A percentile compares a stretch with the other conserved stretches of the same genome.
phyloP scores from a whole-genome alignment of 2,329 filamentous ascomycete species.

The Penicillium sp. region DNA sequence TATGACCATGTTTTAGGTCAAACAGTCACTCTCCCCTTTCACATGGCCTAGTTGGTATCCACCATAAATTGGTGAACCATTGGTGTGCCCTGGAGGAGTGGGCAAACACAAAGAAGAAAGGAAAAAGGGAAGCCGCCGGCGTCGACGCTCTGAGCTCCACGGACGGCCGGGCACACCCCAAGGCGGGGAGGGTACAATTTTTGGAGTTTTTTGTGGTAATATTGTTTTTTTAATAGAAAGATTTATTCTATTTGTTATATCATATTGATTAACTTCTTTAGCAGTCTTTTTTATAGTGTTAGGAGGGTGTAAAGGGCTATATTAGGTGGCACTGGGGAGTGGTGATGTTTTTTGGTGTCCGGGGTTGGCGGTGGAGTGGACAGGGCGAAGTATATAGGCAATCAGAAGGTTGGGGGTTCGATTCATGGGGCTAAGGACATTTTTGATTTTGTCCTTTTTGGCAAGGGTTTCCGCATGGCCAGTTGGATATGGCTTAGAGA shows the following conservation, averaged over 20 bases:
- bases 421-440: neutral
- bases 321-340: too few species aligned
- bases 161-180: neutral
- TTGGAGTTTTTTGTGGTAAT: too few species aligned
- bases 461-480: too few species aligned
- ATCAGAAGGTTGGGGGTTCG: neutral
- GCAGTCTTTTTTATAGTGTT: too few species aligned
- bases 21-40: neutral
- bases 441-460: neutral
- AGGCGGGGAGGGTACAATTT: neutral
- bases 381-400: neutral
- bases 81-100: neutral
- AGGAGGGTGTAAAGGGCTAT: too few species aligned
- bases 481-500: neutral
- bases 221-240: too few species aligned
- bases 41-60: neutral
- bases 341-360: neutral
- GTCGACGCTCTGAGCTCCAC: too few species aligned
- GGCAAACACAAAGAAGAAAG: too few species aligned
- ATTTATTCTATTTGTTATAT: too few species aligned
- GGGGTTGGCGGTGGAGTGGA: neutral
- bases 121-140: too few species aligned
- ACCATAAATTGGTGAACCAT: neutral
- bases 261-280: too few species aligned
- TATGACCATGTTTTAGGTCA: neutral